Evolutionary conservation across 1,284 basidiomycete genomes (phyloP), one percentile per base, ranked within the genome.

Genomic region (Lentinula novae-zelandiae): DNA sequence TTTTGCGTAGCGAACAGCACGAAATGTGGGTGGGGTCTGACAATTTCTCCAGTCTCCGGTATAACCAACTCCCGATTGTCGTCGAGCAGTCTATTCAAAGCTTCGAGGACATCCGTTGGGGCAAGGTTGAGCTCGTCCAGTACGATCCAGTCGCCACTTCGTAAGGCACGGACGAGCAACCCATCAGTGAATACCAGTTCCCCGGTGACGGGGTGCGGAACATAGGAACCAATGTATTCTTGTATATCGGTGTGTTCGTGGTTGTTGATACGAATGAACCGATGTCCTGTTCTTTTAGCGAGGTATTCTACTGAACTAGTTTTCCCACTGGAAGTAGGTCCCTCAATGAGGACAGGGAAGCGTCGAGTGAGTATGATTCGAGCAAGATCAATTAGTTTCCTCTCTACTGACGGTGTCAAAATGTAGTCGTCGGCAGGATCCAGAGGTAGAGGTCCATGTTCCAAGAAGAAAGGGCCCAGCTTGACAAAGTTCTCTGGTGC

Each of bases 211-310:
- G 95, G 86, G 73, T 99, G 96, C 1, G 96, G 96, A 13, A 96
- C 87, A 70, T 99, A 99, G 0, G 95, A 96, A 5, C 97, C 97
- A 56, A 99, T 82, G 71, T 99, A 99, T 72, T 99, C 97, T 71
- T 99, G 97, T 55, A 96, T 96, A 73, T 99, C 97, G 4, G 97
- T 99, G 71, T 99, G 97, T 69, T 99, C 97, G 76, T 99, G 97
- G 70, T 99, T 99, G 78, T 99, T 99, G 83, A 99, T 98, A 40
- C 97, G 92, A 33, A 99, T 89, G 72, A 99, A 99, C 34, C 86
- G 85, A 77, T 99, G 97, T 0, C 97, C 96, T 0, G 96, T 98
- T 62, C 92, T 83, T 62, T 86, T 86, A 1, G 97, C 96, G 22
- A 99, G 85, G 73, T 97, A 98, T 76, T 98, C 96, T 61, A 99